Evolutionary conservation across 345 rosid species (phyloP).

Genomic region (Dimocarpus longan): DNA sequence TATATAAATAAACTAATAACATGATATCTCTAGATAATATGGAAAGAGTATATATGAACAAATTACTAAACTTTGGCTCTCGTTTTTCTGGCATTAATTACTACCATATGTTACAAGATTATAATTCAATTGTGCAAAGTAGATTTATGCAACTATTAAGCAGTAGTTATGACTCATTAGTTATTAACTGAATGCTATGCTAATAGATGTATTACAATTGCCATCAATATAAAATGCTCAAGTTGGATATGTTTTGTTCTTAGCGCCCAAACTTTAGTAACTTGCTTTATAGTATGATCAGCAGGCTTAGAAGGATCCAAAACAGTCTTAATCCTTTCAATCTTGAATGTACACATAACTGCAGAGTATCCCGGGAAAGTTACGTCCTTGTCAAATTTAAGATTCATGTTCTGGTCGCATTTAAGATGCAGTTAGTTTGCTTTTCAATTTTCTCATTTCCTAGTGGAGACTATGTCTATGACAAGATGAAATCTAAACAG

Average conservation of each 20-base stretch:
- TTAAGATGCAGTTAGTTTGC: not conserved
- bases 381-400: not conserved
- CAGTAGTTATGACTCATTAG: not conserved
- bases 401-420: not conserved
- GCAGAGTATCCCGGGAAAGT: slow-evolving; percentile 3
- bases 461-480: not conserved
- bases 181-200: not conserved
- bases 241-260: slow-evolving; percentile 7
- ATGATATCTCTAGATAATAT: too few species aligned
- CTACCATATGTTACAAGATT: not conserved
- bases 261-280: not conserved
- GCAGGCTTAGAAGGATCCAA: not conserved
- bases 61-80: too few species aligned
- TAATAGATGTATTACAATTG: not conserved
- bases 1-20: too few species aligned
- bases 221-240: not conserved
- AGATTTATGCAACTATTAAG: not conserved
- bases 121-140: not conserved
- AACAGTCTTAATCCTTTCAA: not conserved
- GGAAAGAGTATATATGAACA: too few species aligned
- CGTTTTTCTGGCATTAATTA: too few species aligned
- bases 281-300: slow-evolving; percentile 9
- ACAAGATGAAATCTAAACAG: too few species aligned
- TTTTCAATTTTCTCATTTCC: not conserved
- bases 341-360: not conserved